These are phyloP conservation scores for Perkinsus chesapeaki DNA, from an alignment of 169 alveolate species.

Conservation along the genomic window DNA sequence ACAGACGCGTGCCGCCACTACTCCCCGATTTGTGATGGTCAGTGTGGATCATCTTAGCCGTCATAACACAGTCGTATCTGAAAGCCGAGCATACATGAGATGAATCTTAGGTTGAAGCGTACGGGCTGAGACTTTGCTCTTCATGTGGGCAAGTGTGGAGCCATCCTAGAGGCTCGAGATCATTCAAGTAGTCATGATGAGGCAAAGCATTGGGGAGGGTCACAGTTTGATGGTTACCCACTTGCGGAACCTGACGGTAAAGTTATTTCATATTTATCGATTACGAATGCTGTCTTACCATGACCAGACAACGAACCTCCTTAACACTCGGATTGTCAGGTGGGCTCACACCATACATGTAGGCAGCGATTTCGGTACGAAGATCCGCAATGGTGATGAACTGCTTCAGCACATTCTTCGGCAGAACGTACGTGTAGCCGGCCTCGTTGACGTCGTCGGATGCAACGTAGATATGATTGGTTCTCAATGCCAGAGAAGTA, in stretches of 20 bases:
- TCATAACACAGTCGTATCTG: conserved; percentile 15
- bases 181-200: conserved; percentile 78
- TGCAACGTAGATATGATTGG: conserved; percentile 91
- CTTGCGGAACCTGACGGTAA: conserved; percentile 89
- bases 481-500: conserved; percentile 89
- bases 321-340: conserved; percentile 67
- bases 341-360: conserved; percentile 87
- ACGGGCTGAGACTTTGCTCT: conserved; percentile 18
- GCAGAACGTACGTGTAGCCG: conserved; percentile 86
- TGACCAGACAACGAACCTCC: conserved; percentile 46
- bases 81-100: neutral
- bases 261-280: neutral
- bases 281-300: neutral
- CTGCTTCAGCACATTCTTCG: conserved; percentile 93
- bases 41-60: conserved; percentile 44
- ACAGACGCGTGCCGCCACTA: conserved; percentile 7
- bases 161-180: conserved; percentile 96
- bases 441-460: conserved; percentile 70
- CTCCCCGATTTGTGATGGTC: conserved; percentile 11
- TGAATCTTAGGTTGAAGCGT: neutral
- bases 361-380: conserved; percentile 95
- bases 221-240: conserved; percentile 87
- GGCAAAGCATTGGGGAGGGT: conserved; percentile 86
- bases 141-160: conserved; percentile 92
- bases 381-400: conserved; percentile 94